Evolutionary conservation across 2,329 filamentous ascomycete species (phyloP), one percentile per base, ranked within the genome.

Genomic region (Simplicillium sp.): DNA sequence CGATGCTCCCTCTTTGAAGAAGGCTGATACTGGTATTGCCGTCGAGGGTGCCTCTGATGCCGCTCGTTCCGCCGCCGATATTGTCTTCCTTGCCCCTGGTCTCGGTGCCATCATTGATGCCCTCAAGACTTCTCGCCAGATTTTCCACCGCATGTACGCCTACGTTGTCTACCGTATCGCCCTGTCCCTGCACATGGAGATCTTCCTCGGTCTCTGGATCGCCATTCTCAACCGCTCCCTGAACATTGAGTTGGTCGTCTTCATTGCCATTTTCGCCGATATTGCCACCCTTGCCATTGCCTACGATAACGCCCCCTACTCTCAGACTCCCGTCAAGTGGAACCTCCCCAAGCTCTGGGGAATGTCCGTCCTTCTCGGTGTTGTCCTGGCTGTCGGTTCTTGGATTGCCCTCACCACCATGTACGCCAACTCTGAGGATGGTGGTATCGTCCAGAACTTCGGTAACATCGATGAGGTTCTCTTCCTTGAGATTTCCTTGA

Each of bases 121-220:
- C 46, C 76, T 94, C 53, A 94, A 94, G 72, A 94, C 85, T 50
- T 90, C 87, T 28, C 85, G 88, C 56, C 87, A 94, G 64, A 94
- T 95, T 63, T 94, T 94, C 74, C 87, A 94, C 70, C 86, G 88
- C 56, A 94, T 95, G 87, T 92, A 94, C 68, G 84, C 87, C 45
- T 95, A 94, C 70, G 86, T 95, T 50, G 84, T 94, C 56, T 94
- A 94, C 72, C 86, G 88, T 76, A 94, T 95, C 57, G 87, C 88
- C 37, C 70, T 95, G 56, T 94, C 87, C 13, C 80, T 94, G 49
- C 88, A 95, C 62, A 75, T 94, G 58, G 87, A 92, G 68, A 85
- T 94, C 60, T 94, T 88, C 75, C 76, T 94, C 38, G 87, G 87
- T 61, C 77, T 94, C 44, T 94, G 87, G 87, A 92, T 94, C 54